Percentiles rank a stretch among this genome's conserved stretches.
phyloP scores from a whole-genome alignment of 345 rosid genomes.

The Lumnitzera racemosa region DNA sequence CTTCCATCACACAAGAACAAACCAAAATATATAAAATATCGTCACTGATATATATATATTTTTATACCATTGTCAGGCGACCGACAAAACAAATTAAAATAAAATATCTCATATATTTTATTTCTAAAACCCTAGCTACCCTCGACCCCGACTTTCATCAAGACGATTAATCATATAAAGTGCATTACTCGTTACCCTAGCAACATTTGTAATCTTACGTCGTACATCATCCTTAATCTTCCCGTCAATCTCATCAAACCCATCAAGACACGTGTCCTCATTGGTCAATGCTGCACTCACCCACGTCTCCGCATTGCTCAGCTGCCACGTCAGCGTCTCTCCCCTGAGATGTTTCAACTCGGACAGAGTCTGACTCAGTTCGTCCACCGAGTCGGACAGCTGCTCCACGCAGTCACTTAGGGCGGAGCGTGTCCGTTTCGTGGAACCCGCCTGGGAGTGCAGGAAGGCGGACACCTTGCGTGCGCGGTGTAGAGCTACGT shows the following conservation, averaged over 20 bases:
- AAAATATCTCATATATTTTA: too few relatives aligned
- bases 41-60: too few relatives aligned
- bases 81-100: too few relatives aligned
- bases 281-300: constrained; percentile 77
- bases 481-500: constrained; percentile 49
- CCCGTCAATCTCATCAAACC: constrained; percentile 44
- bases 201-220: constrained; percentile 46
- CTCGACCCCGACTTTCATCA: constrained; percentile 25
- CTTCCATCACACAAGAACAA: too few relatives aligned
- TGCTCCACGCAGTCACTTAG: constrained; percentile 70
- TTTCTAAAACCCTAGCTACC: background rate
- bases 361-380: constrained; percentile 40
- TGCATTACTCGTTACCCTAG: constrained; percentile 78
- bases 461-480: constrained; percentile 28
- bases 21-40: too few relatives aligned
- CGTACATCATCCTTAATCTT: constrained; percentile 36
- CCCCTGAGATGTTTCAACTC: constrained; percentile 57
- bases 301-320: constrained; percentile 83
- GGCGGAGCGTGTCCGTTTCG: constrained; percentile 34
- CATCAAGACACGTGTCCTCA: constrained; percentile 88
- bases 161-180: constrained; percentile 70
- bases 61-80: too few relatives aligned
- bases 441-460: constrained; percentile 10
- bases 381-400: constrained; percentile 59
- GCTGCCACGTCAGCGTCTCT: constrained; percentile 46